phyloP scores from a whole-genome alignment of 805 yeast genomes.

The Danielia oregonensis region DNA sequence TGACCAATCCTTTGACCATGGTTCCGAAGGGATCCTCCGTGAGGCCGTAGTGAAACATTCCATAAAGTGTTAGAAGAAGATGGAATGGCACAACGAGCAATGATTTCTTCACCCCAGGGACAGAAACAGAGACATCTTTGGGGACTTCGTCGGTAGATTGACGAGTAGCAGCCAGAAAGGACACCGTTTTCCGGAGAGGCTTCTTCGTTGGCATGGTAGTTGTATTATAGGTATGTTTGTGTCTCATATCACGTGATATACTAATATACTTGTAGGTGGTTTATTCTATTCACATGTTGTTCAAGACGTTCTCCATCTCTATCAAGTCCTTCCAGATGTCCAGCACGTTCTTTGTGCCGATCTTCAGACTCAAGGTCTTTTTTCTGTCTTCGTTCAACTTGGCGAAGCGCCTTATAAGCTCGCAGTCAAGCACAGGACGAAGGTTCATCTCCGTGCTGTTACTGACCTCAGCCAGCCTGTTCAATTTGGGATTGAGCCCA shows the following conservation, averaged over 20 bases:
- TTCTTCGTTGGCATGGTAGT: conserved; percentile 9
- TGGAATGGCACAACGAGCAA: conserved; percentile 27
- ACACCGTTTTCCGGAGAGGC: conserved; percentile 13
- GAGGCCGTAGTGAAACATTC: conserved; percentile 30
- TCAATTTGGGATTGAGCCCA: conserved; percentile 79
- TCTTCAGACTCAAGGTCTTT: conserved; percentile 49
- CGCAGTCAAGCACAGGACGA: conserved; percentile 66
- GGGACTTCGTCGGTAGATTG: not conserved
- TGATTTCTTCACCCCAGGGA: conserved; percentile 9
- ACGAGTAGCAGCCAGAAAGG: conserved; percentile 5
- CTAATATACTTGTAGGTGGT: too few relatives aligned
- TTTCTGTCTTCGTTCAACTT: conserved; percentile 56
- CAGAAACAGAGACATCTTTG: not conserved
- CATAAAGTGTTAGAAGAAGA: conserved; percentile 21
- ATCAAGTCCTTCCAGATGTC: conserved; percentile 69
- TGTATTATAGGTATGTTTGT: conserved; percentile 16
- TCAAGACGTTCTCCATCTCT: conserved; percentile 45
- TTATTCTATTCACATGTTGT: conserved; percentile 16
- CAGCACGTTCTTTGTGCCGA: conserved; percentile 50
- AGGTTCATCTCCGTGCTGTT: conserved; percentile 36
- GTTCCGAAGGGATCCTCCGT: conserved; percentile 19
- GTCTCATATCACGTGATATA: too few relatives aligned
- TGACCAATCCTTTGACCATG: conserved; percentile 25
- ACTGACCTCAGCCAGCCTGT: conserved; percentile 46
- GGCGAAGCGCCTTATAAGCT: conserved; percentile 51